phyloP scores from a whole-genome alignment of 345 rosid species.

The Pugionium cornutum region DNA sequence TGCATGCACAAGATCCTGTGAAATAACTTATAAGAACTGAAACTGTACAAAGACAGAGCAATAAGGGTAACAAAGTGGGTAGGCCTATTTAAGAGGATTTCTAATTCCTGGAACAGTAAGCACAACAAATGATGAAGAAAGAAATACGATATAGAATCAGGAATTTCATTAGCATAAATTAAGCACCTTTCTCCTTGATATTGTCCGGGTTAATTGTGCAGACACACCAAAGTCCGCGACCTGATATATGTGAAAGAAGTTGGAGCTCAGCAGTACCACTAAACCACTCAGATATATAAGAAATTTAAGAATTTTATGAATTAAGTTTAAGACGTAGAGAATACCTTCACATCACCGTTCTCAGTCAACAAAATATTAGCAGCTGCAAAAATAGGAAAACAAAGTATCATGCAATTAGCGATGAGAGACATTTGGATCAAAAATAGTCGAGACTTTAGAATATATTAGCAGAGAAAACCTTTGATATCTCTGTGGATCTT shows the following conservation, averaged over 20 bases:
- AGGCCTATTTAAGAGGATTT: not conserved
- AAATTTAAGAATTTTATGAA: conserved; percentile 16
- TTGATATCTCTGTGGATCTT: conserved; percentile 98
- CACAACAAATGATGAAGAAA: conserved; percentile 9
- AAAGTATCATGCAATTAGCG: conserved; percentile 36
- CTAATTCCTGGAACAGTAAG: not conserved
- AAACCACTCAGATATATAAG: conserved; percentile 3
- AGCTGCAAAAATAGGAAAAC: conserved; percentile 57
- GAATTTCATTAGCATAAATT: conserved; percentile 28
- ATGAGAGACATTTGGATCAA: conserved; percentile 24
- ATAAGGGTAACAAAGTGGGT: conserved; percentile 12
- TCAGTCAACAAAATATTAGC: conserved; percentile 93
- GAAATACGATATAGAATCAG: conserved; percentile 12
- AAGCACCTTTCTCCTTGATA: conserved; percentile 96
- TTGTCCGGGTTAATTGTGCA: conserved; percentile 96
- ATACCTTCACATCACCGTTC: conserved; percentile 98
- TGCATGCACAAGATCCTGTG: conserved; percentile 12
- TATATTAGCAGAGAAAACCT: conserved; percentile 54
- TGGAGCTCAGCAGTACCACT: conserved; percentile 30
- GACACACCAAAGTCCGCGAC: conserved; percentile 99
- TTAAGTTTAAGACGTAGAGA: conserved; percentile 20
- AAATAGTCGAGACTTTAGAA: conserved; percentile 1
- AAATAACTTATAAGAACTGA: conserved; percentile 1
- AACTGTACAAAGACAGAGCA: conserved; percentile 11
- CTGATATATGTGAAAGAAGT: conserved; percentile 49